Base-by-base conservation (phyloP, 768 basidiomycete species). In the Chlorophyllum brunneum region DNA sequence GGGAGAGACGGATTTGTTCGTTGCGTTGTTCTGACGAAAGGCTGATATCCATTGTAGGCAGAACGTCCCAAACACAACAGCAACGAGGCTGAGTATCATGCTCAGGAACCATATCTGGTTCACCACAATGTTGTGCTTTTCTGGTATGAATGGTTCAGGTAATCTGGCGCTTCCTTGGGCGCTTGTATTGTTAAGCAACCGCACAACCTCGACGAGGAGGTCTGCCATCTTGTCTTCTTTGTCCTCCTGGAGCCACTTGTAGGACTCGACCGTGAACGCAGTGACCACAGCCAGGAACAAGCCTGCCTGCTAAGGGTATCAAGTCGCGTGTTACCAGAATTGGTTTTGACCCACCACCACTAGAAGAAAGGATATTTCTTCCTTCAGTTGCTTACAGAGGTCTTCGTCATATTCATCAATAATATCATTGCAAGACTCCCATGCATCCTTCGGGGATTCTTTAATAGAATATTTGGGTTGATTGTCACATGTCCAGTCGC, bases 51-150 rank as follows among this genome's bases (percentile, higher is more conserved):
- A 51, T n/a, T 51, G 50, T 9, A 51, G 31, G 23, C 50, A 51
- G 23, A 51, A 33, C 1, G 42, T 51, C 7, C 50, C 50, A 4
- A 43, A 26, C 5, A 31, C 40, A 29, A 42, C 42, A 2, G 42
- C 50, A 23, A n/a, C 27, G 5, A 51, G 50, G 27, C 39, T 51
- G 6, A 51, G 22, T 6, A 30, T 31, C 40, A 51, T 31, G 30
- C 50, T 51, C 18, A 51, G 23, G 15, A 42, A 51, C 50, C 50
- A 51, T 10, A 51, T 16, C 22, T 34, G 42, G 50, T 51, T 51
- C 3, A 51, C 47, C 15, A 39, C 47, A 22, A 48, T 29, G 15
- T 39, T 24, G n/a, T 30, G 47, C 11, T 48, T 27, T 16, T 27
- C 16, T 4, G 47, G 37, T 18, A 1, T n/a, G 16, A 48, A 48